Evolutionary conservation across 495 filamentous ascomycete species (phyloP), one percentile per base, ranked within the genome.

Genomic region (Filosporella fistucella): DNA sequence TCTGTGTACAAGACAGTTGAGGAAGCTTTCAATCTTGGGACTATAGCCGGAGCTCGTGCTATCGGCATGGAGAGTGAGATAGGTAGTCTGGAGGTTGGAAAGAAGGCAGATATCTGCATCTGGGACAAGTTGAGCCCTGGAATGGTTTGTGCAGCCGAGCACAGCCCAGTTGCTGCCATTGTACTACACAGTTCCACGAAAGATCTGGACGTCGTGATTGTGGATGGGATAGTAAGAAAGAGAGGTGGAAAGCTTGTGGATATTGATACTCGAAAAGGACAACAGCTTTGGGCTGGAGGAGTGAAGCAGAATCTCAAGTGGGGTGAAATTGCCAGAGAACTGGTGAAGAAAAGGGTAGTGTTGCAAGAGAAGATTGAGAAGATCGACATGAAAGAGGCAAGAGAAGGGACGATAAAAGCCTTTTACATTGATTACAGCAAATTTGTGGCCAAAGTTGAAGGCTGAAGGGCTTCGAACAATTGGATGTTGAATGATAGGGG

Each of bases 21-120:
- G 24, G 68, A 75, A 36, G 71, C 63, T 13, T 77, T 77, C 57
- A 67, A 68, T 30, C 62, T 76, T 1, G 73, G 56, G 0, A 80
- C 74, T 0, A 70, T 77, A 33, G 55, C 63, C 18, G 74, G 72
- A 1, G 75, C 75, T 0, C 57, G 63, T 10, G 68, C 73, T 1
- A 58, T 74, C 24, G 49, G 52, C n/a, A 66, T 71, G 68, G 62
- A 64, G 41, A 57, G 63, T 20, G 42, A 66, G 14, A 39, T 77
- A 22, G 74, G 75, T 1, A 67, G 59, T n/a, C 51, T 79, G 13
- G 60, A 51, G 16, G 70, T 63, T 6, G 73, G 74, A 0, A 71
- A 74, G 45, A 44, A 55, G 22, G 73, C 72, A 3, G 74, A 78
- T 65, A 40, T 76, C 3, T 59, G 71, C 0, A 59, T 76, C 3